These are phyloP conservation scores for Amaranthus tricolor DNA, from an alignment of 179 eudicot genomes.

Conservation along the genomic window DNA sequence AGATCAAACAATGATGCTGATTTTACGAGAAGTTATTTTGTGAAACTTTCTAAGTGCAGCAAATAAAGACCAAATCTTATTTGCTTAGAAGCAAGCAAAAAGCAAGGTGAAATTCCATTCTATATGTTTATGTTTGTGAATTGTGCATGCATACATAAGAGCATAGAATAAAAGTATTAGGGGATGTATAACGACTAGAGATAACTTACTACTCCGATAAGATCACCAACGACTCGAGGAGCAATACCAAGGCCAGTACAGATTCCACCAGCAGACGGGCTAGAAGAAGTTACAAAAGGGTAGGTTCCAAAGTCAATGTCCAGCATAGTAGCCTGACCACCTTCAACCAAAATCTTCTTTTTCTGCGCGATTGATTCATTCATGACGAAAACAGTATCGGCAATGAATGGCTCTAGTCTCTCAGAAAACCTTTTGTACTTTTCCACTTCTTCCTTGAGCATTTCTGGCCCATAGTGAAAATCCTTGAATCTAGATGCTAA, in stretches of 20 bases:
- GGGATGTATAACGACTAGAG: not conserved
- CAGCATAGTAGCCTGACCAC: constrained; percentile 98
- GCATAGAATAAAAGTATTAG: constrained; percentile 1
- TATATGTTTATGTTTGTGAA: not conserved
- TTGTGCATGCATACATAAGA: not conserved
- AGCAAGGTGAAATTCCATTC: not conserved
- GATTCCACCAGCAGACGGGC: constrained; percentile 98
- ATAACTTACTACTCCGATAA: constrained; percentile 85
- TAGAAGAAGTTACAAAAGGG: constrained; percentile 96
- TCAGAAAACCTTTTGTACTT: constrained; percentile 80
- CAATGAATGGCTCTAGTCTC: constrained; percentile 85
- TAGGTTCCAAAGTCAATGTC: constrained; percentile 98
- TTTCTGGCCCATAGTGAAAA: constrained; percentile 56
- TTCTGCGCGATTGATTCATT: constrained; percentile 65
- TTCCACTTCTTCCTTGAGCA: constrained; percentile 81
- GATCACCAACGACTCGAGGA: constrained; percentile 84
- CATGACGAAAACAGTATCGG: constrained; percentile 82
- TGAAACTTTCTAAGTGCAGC: not conserved
- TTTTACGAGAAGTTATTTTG: not conserved
- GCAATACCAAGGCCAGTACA: constrained; percentile 98
- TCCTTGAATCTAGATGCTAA: constrained; percentile 79
- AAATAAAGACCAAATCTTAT: no score
- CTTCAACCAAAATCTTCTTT: constrained; percentile 87
- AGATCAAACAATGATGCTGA: not conserved
- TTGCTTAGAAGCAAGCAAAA: not conserved